Conservation (phyloP, 495 filamentous ascomycete genomes). For the Aspergillus steynii region DNA sequence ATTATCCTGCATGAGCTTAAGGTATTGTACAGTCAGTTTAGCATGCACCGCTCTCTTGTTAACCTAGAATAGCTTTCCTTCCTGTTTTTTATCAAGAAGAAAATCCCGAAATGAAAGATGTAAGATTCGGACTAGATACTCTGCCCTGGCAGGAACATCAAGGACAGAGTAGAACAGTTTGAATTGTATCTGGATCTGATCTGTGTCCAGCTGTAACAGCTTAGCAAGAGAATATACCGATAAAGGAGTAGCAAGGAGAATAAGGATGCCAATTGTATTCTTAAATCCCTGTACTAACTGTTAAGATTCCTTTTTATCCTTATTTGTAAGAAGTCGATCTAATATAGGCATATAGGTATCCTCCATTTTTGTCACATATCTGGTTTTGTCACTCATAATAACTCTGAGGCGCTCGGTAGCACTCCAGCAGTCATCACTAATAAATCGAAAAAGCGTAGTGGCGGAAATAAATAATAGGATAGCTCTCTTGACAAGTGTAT, state of each 20-base stretch:
- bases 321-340: constrained; percentile 16
- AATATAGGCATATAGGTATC: constrained; percentile 26
- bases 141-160: constrained; percentile 10
- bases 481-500: constrained; percentile 13
- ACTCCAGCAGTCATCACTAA: constrained; percentile 16
- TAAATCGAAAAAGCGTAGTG: constrained; percentile 28
- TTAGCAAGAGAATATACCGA: constrained; percentile 15
- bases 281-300: constrained; percentile 16
- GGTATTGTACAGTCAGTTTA: no score
- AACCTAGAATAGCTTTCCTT: constrained; percentile 5
- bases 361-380: constrained; percentile 22
- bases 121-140: constrained; percentile 19
- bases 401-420: constrained; percentile 18
- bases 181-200: constrained; percentile 15
- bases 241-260: constrained; percentile 27
- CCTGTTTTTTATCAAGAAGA: constrained; percentile 11
- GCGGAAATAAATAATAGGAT: constrained; percentile 33
- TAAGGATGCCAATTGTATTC: constrained; percentile 26
- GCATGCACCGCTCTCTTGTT: no score
- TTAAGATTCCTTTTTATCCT: constrained; percentile 7
- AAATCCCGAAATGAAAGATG: constrained; percentile 34
- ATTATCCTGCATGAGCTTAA: no score
- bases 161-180: constrained; percentile 24
- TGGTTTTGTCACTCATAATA: constrained; percentile 18
- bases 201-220: constrained; percentile 12